Evolutionary conservation across 805 yeast species (phyloP).

Genomic region (Blastobotrys robertii): DNA sequence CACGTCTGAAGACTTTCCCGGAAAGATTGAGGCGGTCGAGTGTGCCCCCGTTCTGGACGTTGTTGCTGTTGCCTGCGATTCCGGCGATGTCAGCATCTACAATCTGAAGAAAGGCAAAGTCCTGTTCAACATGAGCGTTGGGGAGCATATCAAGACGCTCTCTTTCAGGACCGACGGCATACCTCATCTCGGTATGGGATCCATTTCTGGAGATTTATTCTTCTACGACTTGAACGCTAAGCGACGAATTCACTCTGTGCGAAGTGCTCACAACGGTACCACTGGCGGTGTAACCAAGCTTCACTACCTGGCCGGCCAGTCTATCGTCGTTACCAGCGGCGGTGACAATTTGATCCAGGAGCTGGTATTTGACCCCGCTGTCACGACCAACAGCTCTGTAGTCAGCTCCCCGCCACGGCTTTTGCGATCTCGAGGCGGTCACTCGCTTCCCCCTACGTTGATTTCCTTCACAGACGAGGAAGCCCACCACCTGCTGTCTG

Average conservation of each 20-base stretch:
- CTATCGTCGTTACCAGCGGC: slow-evolving; percentile 80
- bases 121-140: slow-evolving; percentile 37
- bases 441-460: slow-evolving; percentile 75
- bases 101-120: slow-evolving; percentile 60
- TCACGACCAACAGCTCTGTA: slow-evolving; percentile 37
- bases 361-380: slow-evolving; percentile 85
- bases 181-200: slow-evolving; percentile 71
- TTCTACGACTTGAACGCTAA: slow-evolving; percentile 73
- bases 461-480: slow-evolving; percentile 69
- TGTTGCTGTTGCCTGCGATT: slow-evolving; percentile 63
- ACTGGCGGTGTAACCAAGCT: slow-evolving; percentile 72
- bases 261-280: slow-evolving; percentile 60
- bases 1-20: slow-evolving; percentile 36
- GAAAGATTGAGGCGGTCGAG: slow-evolving; percentile 60
- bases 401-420: slow-evolving; percentile 84
- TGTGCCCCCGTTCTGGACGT: slow-evolving; percentile 82
- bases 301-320: slow-evolving; percentile 79
- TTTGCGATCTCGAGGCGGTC: slow-evolving; percentile 95
- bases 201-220: slow-evolving; percentile 69
- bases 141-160: slow-evolving; percentile 40
- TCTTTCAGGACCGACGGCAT: slow-evolving; percentile 89
- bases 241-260: slow-evolving; percentile 64
- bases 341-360: slow-evolving; percentile 86
- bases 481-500: slow-evolving; percentile 78
- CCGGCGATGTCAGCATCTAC: slow-evolving; percentile 56